Evolutionary conservation across 208 protist species (phyloP).

Genomic region (Trypanosoma platydactyli): DNA sequence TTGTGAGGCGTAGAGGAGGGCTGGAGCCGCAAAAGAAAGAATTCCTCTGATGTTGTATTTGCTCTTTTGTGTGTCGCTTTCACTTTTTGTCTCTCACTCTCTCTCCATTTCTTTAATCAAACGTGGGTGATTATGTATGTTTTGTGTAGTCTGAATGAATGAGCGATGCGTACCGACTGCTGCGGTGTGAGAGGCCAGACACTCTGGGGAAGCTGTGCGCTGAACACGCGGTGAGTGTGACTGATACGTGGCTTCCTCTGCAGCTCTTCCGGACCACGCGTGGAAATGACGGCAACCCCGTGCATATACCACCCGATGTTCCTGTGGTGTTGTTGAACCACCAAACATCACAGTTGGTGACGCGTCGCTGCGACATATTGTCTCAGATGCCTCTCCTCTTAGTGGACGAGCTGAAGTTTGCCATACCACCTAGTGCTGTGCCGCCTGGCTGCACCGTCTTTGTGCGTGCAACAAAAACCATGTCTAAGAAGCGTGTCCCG

Average conservation of each 20-base stretch:
- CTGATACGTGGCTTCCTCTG: slow-evolving; percentile 67
- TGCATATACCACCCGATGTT: slow-evolving; percentile 36
- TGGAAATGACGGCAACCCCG: slow-evolving; percentile 22
- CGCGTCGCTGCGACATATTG: slow-evolving; percentile 35
- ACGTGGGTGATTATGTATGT: background rate
- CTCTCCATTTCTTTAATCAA: background rate
- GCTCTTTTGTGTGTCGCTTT: background rate
- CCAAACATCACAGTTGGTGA: slow-evolving; percentile 31
- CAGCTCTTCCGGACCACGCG: slow-evolving; percentile 21
- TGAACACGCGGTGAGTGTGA: slow-evolving; percentile 22
- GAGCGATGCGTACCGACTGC: slow-evolving; percentile 8
- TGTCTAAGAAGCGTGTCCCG: slow-evolving; percentile 37
- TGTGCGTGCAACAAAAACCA: slow-evolving; percentile 48
- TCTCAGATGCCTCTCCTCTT: slow-evolving; percentile 29
- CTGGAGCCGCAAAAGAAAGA: too few relatives aligned
- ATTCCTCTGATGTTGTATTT: background rate
- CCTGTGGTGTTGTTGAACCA: slow-evolving; percentile 44
- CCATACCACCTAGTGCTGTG: slow-evolving; percentile 32
- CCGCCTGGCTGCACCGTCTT: slow-evolving; percentile 47
- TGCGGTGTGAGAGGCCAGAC: slow-evolving; percentile 20
- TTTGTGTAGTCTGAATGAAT: slow-evolving; percentile 17
- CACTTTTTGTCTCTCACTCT: background rate
- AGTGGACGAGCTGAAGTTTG: slow-evolving; percentile 23
- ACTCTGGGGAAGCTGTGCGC: slow-evolving; percentile 37
- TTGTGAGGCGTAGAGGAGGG: too few relatives aligned